phyloP scores from a whole-genome alignment of 805 yeast species.

The Yarrowia alimentaria region DNA sequence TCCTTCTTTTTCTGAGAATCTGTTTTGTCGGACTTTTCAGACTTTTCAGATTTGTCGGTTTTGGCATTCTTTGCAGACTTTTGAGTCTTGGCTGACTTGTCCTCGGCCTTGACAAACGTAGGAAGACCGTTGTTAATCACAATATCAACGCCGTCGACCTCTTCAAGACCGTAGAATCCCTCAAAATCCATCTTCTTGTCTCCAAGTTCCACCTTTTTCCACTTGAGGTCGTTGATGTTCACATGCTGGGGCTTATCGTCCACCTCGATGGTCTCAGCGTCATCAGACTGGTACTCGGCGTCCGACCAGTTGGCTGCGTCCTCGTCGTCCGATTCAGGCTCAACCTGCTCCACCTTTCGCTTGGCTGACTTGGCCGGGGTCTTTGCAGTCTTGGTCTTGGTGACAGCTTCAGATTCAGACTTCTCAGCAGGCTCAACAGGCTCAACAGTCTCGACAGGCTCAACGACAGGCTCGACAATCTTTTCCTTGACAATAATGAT shows the following conservation, averaged over 20 bases:
- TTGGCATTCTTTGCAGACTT: slow-evolving; percentile 4
- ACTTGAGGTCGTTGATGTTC: slow-evolving; percentile 40
- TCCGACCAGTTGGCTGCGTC: background rate
- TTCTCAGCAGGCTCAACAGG: background rate
- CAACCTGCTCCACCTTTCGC: background rate
- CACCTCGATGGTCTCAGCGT: background rate
- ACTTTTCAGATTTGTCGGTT: slow-evolving; percentile 21
- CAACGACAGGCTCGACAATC: too few species aligned
- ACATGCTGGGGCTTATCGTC: too few species aligned
- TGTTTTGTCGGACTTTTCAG: slow-evolving; percentile 29
- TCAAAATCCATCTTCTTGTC: slow-evolving; percentile 83
- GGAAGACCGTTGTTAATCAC: slow-evolving; percentile 67
- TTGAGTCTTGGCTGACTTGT: slow-evolving; percentile 30
- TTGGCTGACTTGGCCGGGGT: too few species aligned
- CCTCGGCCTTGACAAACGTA: slow-evolving; percentile 45
- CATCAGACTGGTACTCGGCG: slow-evolving; percentile 5
- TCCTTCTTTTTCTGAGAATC: too few species aligned
- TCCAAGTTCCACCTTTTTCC: slow-evolving; percentile 83
- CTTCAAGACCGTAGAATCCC: slow-evolving; percentile 91
- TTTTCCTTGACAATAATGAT: too few species aligned
- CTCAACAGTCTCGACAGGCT: too few species aligned
- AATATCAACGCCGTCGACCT: slow-evolving; percentile 88
- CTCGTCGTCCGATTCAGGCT: background rate
- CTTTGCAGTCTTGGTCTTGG: background rate
- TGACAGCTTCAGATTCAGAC: background rate